Conservation (phyloP, 495 filamentous ascomycete species). For the Physcia stellaris region DNA sequence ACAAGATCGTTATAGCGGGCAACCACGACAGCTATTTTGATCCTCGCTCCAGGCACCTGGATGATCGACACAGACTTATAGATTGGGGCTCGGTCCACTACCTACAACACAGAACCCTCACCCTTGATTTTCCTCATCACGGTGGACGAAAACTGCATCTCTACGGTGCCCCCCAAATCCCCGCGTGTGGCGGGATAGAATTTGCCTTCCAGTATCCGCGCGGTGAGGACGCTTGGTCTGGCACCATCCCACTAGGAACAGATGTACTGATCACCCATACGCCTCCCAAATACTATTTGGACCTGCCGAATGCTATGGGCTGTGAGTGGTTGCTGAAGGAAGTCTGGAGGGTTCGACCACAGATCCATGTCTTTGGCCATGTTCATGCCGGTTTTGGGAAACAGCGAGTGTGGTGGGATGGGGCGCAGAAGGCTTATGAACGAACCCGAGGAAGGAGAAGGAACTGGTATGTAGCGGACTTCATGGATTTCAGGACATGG, state of each 20-base stretch:
- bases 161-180: slow-evolving; percentile 54
- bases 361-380: slow-evolving; percentile 82
- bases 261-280: slow-evolving; percentile 84
- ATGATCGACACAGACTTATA: slow-evolving; percentile 31
- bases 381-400: slow-evolving; percentile 53
- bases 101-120: slow-evolving; percentile 46
- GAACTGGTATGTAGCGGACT: slow-evolving; percentile 36
- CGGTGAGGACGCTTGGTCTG: slow-evolving; percentile 46
- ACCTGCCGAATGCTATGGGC: slow-evolving; percentile 49
- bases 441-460: slow-evolving; percentile 37
- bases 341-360: slow-evolving; percentile 64
- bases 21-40: slow-evolving; percentile 86
- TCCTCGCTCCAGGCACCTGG: slow-evolving; percentile 26
- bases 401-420: slow-evolving; percentile 65
- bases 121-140: slow-evolving; percentile 28
- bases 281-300: slow-evolving; percentile 56
- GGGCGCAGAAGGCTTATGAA: slow-evolving; percentile 60
- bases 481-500: slow-evolving; percentile 43
- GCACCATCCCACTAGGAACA: slow-evolving; percentile 55
- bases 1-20: slow-evolving; percentile 78
- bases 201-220: slow-evolving; percentile 56
- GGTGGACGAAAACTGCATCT: slow-evolving; percentile 32
- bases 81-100: slow-evolving; percentile 48
- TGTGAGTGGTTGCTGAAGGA: slow-evolving; percentile 64
- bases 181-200: slow-evolving; percentile 40